Conservation (phyloP, 495 filamentous ascomycete species). For the Penicillium paxilli region DNA sequence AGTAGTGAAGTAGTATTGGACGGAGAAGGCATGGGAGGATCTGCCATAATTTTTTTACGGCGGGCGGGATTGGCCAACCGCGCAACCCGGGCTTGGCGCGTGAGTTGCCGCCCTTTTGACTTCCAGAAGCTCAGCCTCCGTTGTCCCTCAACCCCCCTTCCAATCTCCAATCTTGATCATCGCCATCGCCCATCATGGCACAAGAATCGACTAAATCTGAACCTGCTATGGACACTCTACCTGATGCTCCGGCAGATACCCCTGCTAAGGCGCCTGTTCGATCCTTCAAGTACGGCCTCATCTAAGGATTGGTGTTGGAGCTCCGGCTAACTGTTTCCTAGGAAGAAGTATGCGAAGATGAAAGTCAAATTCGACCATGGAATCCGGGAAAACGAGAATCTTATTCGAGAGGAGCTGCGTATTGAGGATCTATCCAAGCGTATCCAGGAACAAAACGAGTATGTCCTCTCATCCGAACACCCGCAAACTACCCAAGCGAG, state of each 20-base stretch:
- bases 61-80: slow-evolving; percentile 31
- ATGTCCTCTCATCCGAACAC: slow-evolving; percentile 15
- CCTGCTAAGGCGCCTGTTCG: slow-evolving; percentile 40
- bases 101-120: slow-evolving; percentile 1
- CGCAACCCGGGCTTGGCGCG: slow-evolving; percentile 30
- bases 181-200: slow-evolving; percentile 27
- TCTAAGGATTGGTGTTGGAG: not conserved
- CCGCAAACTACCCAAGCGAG: not conserved
- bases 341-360: slow-evolving; percentile 96
- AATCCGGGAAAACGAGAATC: slow-evolving; percentile 74
- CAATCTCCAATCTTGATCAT: not conserved
- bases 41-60: slow-evolving; percentile 28
- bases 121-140: slow-evolving; percentile 1
- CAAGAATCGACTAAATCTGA: slow-evolving; percentile 27
- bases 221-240: slow-evolving; percentile 29
- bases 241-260: slow-evolving; percentile 31
- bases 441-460: slow-evolving; percentile 88
- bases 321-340: slow-evolving; percentile 45
- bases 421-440: slow-evolving; percentile 73
- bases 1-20: no score
- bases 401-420: slow-evolving; percentile 76
- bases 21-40: no score
- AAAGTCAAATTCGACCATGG: slow-evolving; percentile 79
- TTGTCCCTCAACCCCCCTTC: slow-evolving; percentile 2
- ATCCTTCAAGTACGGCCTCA: slow-evolving; percentile 43